Evolutionary conservation across 352 stramenopile species (phyloP).

Genomic region (Phytophthora pinifolia): DNA sequence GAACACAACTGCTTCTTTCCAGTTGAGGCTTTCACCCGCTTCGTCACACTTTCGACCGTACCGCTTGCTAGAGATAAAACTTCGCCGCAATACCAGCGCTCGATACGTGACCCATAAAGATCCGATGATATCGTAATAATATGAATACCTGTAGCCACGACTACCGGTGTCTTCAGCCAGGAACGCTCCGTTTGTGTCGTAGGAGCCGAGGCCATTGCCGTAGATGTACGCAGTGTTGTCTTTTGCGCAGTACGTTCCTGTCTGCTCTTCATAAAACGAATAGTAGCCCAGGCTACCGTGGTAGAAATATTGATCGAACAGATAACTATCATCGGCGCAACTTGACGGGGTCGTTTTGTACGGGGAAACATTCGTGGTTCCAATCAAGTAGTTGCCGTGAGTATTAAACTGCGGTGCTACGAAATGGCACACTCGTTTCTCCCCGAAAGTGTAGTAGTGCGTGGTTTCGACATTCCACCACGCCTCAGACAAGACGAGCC

Average conservation of each 20-base stretch:
- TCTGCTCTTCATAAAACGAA: constrained; percentile 14
- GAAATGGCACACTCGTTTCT: constrained; percentile 19
- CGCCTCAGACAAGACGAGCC: constrained; percentile 9
- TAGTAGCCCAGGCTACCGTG: constrained; percentile 15
- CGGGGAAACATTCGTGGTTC: neutral
- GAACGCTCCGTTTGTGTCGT: constrained; percentile 16
- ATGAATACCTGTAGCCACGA: constrained; percentile 14
- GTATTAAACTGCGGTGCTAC: constrained; percentile 21
- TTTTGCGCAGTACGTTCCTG: constrained; percentile 5
- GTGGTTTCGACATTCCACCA: constrained; percentile 22
- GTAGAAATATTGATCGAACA: constrained; percentile 20
- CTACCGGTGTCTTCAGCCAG: constrained; percentile 14
- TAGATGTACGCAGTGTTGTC: constrained; percentile 17
- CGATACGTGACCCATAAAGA: constrained; percentile 24
- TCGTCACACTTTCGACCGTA: constrained; percentile 18
- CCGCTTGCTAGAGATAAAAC: constrained; percentile 19
- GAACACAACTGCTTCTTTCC: constrained; percentile 21
- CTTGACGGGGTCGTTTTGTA: constrained; percentile 11
- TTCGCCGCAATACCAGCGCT: constrained; percentile 17
- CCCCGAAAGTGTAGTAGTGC: constrained; percentile 14
- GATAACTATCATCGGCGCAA: constrained; percentile 11
- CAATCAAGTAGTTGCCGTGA: constrained; percentile 13
- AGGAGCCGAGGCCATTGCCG: constrained; percentile 13
- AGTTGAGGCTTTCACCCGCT: constrained; percentile 6
- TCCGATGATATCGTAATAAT: constrained; percentile 19